Base-by-base conservation (phyloP, 148 eudicot species). In the Vaccinium darrowii region DNA sequence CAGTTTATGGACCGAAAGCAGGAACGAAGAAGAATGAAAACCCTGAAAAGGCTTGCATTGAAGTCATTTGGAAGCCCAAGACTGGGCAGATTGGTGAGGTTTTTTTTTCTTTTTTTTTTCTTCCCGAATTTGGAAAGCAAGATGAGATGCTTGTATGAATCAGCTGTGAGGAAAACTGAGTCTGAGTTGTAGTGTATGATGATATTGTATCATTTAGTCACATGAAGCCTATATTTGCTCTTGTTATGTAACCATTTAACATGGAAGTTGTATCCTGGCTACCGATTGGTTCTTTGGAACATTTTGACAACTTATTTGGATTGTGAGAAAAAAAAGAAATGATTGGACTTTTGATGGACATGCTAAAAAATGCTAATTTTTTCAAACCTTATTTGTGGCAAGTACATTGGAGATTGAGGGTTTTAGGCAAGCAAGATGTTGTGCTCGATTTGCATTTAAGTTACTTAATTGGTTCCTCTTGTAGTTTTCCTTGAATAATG, bases 21-120 rank as follows among this genome's bases (percentile, higher is more conserved):
- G 99, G 97, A 84, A 93, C 95, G 10, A 94, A 92, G 90, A 96
- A 92, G 90, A 94, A 94, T 88, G 99, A 96, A 87, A 96, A 96
- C 83, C 98, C 98, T 21, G 98, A 93, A 88, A 96, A 93, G 86
- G 98, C 98, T 89, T 93, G 90, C 82, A 82, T 96, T 85, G 98
- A 94, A 91, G 97, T 96, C 54, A 89, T 91, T 88, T 94, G 98
- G 99, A 96, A 96, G 94, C 94, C 95, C 10, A 96, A 94, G 88
- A 92, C 95, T 0, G 97, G 99, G 78, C 98, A 93, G 90, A 88
- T 88, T 85, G 98, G 99, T 96, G 85, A 87, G 90, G 18, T 39
- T 25, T 54, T 30, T 4, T 33, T 18, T 65, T 4, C 6, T 25
- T 47, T 33, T 9, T 12, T 30, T 19, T 30, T 1, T 67, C 5